Evolutionary conservation across 805 yeast species (phyloP).

Genomic region (Yamadazyma sp.): DNA sequence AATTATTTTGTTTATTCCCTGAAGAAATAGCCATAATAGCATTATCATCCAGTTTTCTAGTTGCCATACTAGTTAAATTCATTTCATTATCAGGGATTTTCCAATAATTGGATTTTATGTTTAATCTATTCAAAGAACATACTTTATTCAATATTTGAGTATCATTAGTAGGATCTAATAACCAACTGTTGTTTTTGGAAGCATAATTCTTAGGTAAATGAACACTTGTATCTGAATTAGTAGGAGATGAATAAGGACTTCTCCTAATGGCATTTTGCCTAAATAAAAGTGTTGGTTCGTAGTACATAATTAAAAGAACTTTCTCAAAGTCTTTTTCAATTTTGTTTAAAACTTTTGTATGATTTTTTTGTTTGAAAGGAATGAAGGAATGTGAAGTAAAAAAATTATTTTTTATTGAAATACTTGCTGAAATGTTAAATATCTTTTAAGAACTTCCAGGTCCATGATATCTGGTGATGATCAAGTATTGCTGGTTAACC

Average conservation of each 20-base stretch:
- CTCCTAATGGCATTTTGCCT: slow-evolving; percentile 40
- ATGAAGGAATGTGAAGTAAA: too few species aligned
- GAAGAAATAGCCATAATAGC: slow-evolving; percentile 53
- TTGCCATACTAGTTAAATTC: slow-evolving; percentile 45
- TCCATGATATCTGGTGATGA: too few species aligned
- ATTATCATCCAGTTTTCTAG: slow-evolving; percentile 13
- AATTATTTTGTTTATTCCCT: slow-evolving; percentile 42
- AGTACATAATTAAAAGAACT: too few species aligned
- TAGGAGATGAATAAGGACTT: slow-evolving; percentile 20
- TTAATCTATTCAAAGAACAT: slow-evolving; percentile 37
- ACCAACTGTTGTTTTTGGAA: slow-evolving; percentile 24
- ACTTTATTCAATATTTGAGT: slow-evolving; percentile 39
- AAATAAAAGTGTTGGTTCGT: slow-evolving; percentile 42
- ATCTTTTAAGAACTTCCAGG: too few species aligned
- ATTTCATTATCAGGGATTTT: slow-evolving; percentile 41
- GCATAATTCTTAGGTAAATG: slow-evolving; percentile 1
- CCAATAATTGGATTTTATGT: slow-evolving; percentile 45
- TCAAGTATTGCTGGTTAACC: too few species aligned
- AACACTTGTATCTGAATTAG: slow-evolving; percentile 12
- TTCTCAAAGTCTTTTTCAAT: too few species aligned
- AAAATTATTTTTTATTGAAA: too few species aligned
- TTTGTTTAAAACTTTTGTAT: too few species aligned
- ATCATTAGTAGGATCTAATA: slow-evolving; percentile 26
- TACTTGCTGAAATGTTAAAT: too few species aligned
- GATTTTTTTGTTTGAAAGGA: too few species aligned